phyloP scores from a whole-genome alignment of 805 yeast genomes.

The Maudiozyma turicensis region DNA sequence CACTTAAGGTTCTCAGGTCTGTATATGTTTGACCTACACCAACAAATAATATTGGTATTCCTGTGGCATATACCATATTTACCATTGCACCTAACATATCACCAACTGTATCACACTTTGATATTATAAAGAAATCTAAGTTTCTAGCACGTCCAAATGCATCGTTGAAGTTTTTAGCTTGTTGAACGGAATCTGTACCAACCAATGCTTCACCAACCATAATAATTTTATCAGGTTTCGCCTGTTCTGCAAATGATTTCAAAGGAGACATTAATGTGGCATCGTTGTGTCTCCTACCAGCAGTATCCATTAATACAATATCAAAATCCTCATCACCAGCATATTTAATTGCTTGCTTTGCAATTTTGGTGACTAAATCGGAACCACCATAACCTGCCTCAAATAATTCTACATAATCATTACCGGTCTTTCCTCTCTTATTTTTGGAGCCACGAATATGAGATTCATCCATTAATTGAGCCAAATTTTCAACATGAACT shows the following conservation, averaged over 20 bases:
- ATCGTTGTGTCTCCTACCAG: constrained; percentile 95
- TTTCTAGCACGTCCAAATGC: constrained; percentile 81
- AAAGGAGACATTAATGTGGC: constrained; percentile 91
- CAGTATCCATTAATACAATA: constrained; percentile 89
- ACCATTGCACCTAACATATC: constrained; percentile 94
- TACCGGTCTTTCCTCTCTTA: constrained; percentile 33
- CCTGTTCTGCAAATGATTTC: constrained; percentile 90
- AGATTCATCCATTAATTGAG: constrained; percentile 48
- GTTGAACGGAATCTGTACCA: constrained; percentile 94
- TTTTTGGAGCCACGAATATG: constrained; percentile 29
- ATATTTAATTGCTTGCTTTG: constrained; percentile 77
- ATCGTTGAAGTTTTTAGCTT: constrained; percentile 83
- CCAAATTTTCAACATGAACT: constrained; percentile 82
- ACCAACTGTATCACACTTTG: constrained; percentile 96
- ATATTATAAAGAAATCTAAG: constrained; percentile 82
- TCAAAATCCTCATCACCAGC: constrained; percentile 67
- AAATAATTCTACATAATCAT: constrained; percentile 53
- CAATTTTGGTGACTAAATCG: constrained; percentile 85
- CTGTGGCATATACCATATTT: constrained; percentile 93
- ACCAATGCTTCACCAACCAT: constrained; percentile 99
- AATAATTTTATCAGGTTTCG: constrained; percentile 89
- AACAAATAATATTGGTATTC: constrained; percentile 88
- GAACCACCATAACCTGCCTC: constrained; percentile 97
- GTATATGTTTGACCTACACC: constrained; percentile 98
- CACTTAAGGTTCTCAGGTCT: constrained; percentile 81